Conservation (phyloP, 164 flowering plant genomes). For the Chimonanthus praecox region DNA sequence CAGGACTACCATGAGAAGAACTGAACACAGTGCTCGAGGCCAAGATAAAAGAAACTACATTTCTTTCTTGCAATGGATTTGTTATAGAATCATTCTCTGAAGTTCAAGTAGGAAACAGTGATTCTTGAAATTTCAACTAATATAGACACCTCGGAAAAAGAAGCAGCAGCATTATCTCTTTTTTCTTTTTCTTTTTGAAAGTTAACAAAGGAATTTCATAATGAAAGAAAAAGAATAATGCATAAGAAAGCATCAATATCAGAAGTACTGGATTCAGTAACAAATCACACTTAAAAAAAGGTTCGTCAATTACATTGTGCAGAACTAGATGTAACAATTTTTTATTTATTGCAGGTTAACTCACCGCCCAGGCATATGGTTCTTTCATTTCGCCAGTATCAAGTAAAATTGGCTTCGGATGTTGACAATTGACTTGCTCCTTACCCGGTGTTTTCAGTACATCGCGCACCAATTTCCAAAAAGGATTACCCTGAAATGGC, state of each 20-base stretch:
- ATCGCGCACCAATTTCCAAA: constrained; percentile 82
- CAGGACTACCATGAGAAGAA: not conserved
- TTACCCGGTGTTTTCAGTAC: constrained; percentile 63
- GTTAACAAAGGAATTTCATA: too few species aligned
- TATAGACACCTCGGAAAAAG: too few species aligned
- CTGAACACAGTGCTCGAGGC: not conserved
- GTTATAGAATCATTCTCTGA: not conserved
- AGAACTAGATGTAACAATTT: not conserved
- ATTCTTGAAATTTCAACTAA: not conserved
- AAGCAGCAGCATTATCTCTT: too few species aligned
- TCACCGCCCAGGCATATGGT: constrained; percentile 98
- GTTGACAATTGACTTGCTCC: constrained; percentile 77
- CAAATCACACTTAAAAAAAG: too few species aligned
- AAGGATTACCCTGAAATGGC: constrained; percentile 76
- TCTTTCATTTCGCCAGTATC: constrained; percentile 96
- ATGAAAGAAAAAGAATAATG: too few species aligned
- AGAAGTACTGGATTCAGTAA: too few species aligned
- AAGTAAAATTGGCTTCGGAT: constrained; percentile 92
- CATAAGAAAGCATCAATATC: too few species aligned
- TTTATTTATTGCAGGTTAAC: constrained; percentile 16
- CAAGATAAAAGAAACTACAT: not conserved
- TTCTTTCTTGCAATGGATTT: not conserved
- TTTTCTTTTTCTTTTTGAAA: too few species aligned
- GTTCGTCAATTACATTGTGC: not conserved
- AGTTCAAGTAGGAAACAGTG: not conserved